Conservation (phyloP, 495 filamentous ascomycete genomes). For the Arthonia radiata region DNA sequence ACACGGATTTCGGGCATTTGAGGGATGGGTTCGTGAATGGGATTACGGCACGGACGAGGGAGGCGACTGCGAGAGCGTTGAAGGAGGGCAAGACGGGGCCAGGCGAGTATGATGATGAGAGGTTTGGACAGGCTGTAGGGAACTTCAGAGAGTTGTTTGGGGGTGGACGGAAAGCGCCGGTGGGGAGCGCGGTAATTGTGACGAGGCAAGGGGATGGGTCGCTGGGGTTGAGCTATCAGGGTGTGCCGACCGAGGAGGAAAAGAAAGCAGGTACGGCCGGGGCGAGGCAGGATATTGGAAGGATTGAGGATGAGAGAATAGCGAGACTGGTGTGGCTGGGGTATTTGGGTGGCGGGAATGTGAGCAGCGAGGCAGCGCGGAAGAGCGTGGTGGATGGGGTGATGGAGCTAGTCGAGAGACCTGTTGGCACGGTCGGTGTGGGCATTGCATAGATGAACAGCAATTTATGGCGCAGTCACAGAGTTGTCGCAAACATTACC, state of each 20-base stretch:
- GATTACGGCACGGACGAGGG: conserved; percentile 42
- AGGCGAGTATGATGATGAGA: conserved; percentile 34
- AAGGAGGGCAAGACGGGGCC: conserved; percentile 6
- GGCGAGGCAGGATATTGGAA: conserved; percentile 28
- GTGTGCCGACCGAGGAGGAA: conserved; percentile 6
- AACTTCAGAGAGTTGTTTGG: conserved; percentile 58
- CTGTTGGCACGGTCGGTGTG: conserved; percentile 69
- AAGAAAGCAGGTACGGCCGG: not conserved
- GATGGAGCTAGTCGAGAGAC: conserved; percentile 68
- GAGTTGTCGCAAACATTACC: no score
- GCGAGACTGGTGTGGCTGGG: conserved; percentile 67
- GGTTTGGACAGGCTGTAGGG: conserved; percentile 42
- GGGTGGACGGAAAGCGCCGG: conserved; percentile 38
- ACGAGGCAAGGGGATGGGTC: conserved; percentile 36
- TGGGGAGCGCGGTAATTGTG: conserved; percentile 50
- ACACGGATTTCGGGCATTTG: conserved; percentile 79
- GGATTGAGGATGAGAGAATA: conserved; percentile 52
- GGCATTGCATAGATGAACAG: no score
- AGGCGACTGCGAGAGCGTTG: conserved; percentile 11
- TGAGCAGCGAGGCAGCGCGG: conserved; percentile 62
- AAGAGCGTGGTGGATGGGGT: conserved; percentile 67
- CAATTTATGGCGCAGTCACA: no score
- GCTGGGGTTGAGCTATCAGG: conserved; percentile 43
- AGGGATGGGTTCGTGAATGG: conserved; percentile 75
- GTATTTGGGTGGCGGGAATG: conserved; percentile 67